Evolutionary conservation across 2,329 filamentous ascomycete species (phyloP), one percentile per base, ranked within the genome.

Genomic region (Coccinonectria pachysandricola): DNA sequence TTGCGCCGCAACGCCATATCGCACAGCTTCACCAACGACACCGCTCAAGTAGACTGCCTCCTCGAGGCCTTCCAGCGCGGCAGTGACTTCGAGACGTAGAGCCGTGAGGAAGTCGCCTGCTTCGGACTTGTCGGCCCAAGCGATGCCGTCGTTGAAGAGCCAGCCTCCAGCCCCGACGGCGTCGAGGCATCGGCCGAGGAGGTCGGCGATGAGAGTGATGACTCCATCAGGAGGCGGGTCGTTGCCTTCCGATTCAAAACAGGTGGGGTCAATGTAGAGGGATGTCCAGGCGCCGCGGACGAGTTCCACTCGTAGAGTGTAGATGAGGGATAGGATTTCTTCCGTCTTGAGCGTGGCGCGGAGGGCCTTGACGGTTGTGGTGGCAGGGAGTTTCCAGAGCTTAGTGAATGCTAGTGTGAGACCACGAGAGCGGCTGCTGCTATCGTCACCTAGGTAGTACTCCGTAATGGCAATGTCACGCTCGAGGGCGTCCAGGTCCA

Each of bases 261-360:
- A 53, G 10, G 67, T 65, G 8, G 59, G 53, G 41, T 81, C 78
- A 19, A 81, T 56, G 50, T 86, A 85, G 12, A 71, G 65, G 11
- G 74, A 71, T 1, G 79, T 84, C 82, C 82, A 88, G 16, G 77
- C 76, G 31, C 81, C 81, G 37, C 75, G 72, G 26, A 76, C 71
- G 23, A 88, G 64, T 54, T 87, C 79, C 37, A 79, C 65, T 30
- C 81, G 74, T 15, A 88, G 63, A 5, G 86, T 62, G 39, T 79
- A 71, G 40, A 87, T 77, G 27, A 88, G 65, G 18, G 75, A 75
- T 8, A 84, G 60, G 13, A 80, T 71, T 40, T 87, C 78, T 36
- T 78, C 68, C 3, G 72, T 75, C 24, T 68, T 65, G 33, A 84
- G 70, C 15, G 67, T 68, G 8, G 64, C 61, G 20, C 78, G 74